These are phyloP conservation scores for Debaryomyces hansenii DNA, from an alignment of 805 yeast species.

Conservation along the genomic window DNA sequence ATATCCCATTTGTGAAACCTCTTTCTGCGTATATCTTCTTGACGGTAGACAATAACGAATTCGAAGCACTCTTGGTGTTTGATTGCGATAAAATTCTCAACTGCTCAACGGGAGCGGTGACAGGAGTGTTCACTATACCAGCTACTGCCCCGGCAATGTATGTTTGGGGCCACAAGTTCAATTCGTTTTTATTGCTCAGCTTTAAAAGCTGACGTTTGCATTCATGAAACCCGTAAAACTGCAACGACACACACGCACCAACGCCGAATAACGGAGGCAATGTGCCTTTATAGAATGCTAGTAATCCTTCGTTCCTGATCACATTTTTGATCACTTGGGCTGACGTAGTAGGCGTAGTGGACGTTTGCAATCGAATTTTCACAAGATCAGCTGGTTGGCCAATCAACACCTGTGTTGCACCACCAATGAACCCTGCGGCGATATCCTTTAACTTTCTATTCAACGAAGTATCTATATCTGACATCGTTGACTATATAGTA, in stretches of 20 bases:
- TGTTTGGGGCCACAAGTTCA: constrained; percentile 56
- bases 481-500: background rate
- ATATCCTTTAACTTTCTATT: constrained; percentile 40
- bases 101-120: constrained; percentile 67
- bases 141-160: constrained; percentile 66
- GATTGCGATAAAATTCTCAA: constrained; percentile 62
- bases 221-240: constrained; percentile 72
- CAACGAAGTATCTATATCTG: constrained; percentile 32
- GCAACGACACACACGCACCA: constrained; percentile 66
- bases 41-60: constrained; percentile 35
- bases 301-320: constrained; percentile 38
- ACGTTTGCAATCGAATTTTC: constrained; percentile 43
- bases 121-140: constrained; percentile 63
- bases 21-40: constrained; percentile 37
- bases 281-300: constrained; percentile 48
- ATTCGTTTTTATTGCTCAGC: constrained; percentile 22
- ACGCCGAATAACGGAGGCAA: constrained; percentile 46
- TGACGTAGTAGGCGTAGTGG: constrained; percentile 28
- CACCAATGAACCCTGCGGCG: constrained; percentile 47
- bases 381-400: constrained; percentile 50
- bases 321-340: constrained; percentile 34
- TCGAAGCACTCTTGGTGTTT: constrained; percentile 23
- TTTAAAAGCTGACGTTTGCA: constrained; percentile 56
- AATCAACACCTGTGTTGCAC: constrained; percentile 47
- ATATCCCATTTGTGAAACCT: constrained; percentile 52